Evolutionary conservation across 2,329 filamentous ascomycete genomes (phyloP), one percentile per base, ranked within the genome.

Genomic region (Trichophyton mentagrophytes): DNA sequence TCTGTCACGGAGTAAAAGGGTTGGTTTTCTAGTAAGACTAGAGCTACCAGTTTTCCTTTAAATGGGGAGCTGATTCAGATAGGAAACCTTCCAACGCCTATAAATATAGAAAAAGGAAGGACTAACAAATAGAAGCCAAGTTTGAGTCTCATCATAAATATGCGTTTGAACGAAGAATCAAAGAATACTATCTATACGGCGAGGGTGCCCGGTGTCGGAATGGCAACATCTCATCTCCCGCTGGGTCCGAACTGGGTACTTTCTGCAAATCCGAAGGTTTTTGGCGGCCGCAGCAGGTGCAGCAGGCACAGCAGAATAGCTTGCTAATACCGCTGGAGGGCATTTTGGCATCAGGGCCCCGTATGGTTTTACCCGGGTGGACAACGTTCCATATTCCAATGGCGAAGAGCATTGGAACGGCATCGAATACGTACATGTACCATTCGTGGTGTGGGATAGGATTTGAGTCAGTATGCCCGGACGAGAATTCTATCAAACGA

Each of bases 401-500:
- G 0, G 73, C 73, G 3, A 72, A 25, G 7, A 73, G 64, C 74
- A 78, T 78, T 0, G 74, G 74, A 6, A 69, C 62, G 0, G 70
- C 70, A 61, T 77, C 75, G 9, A 77, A 69, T 17, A 68, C 68
- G 40, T 77, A 74, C 55, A 77, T 70, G 2, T 68, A 71, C 9
- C 74, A 67, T 30, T 74, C 71, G 51, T 69, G 64, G 25, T 70
- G 72, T 3, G 72, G 72, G 20, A 74, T 70, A 49, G 42, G 33
- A 22, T 47, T 47, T 25, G 78, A 71, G 11, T 78, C 69, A 27
- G 69, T 65, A 0, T 77, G 72, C 15, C 79, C 67, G 58, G 74
- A 75, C 64, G 83, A 84, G 70, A 82, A 84, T 69, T 85, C 82
- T n/a, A 82, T 75, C 0, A 81, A 75, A 4, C 83, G 78, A 67